phyloP scores from a whole-genome alignment of 108 stramenopile species.

The Nitzschia sp. region DNA sequence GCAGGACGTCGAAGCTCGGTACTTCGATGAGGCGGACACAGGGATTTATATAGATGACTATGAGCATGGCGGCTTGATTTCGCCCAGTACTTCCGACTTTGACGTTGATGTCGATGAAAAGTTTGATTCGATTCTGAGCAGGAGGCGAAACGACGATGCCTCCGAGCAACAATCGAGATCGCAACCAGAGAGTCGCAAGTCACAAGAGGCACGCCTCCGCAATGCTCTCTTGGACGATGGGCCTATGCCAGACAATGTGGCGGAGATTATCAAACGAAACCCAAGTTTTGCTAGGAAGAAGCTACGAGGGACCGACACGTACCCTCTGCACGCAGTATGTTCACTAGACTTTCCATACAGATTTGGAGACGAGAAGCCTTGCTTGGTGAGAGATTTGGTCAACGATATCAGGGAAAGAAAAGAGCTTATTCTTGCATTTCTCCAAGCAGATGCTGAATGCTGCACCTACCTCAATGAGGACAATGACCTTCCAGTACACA shows the following conservation, averaged over 20 bases:
- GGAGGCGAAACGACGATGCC: neutral
- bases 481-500: slow-evolving; percentile 57
- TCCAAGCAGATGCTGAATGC: slow-evolving; percentile 19
- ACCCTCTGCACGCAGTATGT: slow-evolving; percentile 40
- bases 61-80: neutral
- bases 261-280: slow-evolving; percentile 8
- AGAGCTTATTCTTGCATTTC: slow-evolving; percentile 12
- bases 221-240: slow-evolving; percentile 10
- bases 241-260: slow-evolving; percentile 10
- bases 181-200: neutral
- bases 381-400: slow-evolving; percentile 26
- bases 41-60: neutral
- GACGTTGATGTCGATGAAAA: neutral
- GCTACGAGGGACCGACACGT: slow-evolving; percentile 11
- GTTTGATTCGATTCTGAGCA: neutral
- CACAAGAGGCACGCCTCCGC: neutral
- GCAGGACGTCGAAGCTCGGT: slow-evolving; percentile 24
- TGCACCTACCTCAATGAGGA: slow-evolving; percentile 34
- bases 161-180: neutral
- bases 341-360: slow-evolving; percentile 32
- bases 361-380: slow-evolving; percentile 18
- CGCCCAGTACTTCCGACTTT: neutral
- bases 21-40: neutral
- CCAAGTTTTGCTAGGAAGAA: slow-evolving; percentile 15
- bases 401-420: slow-evolving; percentile 24